Base-by-base conservation (phyloP, 139 green algal species). In the Coelastrella sp. region DNA sequence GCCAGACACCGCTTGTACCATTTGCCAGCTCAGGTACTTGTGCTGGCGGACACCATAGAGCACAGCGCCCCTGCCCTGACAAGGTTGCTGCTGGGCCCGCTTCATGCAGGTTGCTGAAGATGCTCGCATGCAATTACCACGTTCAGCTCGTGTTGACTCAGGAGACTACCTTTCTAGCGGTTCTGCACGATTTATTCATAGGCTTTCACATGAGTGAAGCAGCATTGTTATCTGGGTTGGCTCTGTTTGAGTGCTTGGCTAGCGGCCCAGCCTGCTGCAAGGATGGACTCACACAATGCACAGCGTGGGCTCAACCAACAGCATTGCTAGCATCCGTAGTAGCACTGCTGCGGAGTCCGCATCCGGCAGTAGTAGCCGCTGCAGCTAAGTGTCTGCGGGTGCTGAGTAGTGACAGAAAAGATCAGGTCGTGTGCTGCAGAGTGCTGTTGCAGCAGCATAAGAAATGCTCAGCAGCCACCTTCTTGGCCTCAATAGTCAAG, bases 401-500 rank as follows among this genome's bases (percentile, higher is more conserved):
- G 77, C 77, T 83, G 13, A 83, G 32, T 23, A 60, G 32, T 17
- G 19, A 65, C 60, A 11, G 16, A 14, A 47, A 56, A 60, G 32
- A 83, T 32, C 54, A 19, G 17, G 32, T 20, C 8, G 32, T 83
- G 32, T 83, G 77, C 8, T 57, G 57, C 32, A 56, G 77, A 11
- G 32, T 83, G 77, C 23, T 83, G 13, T 47, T 64, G 77, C 57
- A 83, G 32, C 77, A 83, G 77, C 77, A 57, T 14, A 83, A 56
- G 19, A 64, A 57, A 13, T 20, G 77, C 32, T 57, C 77, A 64
- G 32, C 77, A 23, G 77, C 77, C 59, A 57, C 58, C 17, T 13
- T 83, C 32, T 47, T 83, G 23, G 77, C 77, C 7, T 17, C n/a
- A 57, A 56, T 83, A 11, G 77, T 83, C 5, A 56, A 65, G 32